Evolutionary conservation across 106 monocot species (phyloP).

Genomic region (Platanthera zijinensis): DNA sequence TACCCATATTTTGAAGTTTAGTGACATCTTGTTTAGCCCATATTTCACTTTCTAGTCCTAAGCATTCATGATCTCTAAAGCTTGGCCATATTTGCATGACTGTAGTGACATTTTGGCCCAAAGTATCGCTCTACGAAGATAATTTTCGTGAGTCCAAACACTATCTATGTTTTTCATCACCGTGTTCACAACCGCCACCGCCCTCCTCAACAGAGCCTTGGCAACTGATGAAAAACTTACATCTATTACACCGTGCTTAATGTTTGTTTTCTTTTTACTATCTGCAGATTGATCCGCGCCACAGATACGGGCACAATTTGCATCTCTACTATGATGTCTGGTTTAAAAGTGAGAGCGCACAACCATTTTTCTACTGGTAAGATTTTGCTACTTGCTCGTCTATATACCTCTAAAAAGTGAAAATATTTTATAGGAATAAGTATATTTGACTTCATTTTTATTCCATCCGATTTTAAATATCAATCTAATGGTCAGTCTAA

Average conservation of each 20-base stretch:
- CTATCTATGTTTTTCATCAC: too few relatives aligned
- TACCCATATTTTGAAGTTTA: too few relatives aligned
- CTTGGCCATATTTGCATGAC: too few relatives aligned
- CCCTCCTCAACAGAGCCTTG: too few relatives aligned
- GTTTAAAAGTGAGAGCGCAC: slow-evolving; percentile 45
- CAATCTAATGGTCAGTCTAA: background rate
- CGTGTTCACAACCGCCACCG: too few relatives aligned
- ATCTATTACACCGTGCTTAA: background rate
- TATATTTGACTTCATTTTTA: too few relatives aligned
- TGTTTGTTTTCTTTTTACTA: background rate
- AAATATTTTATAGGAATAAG: background rate
- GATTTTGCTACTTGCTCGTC: background rate
- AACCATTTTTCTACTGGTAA: slow-evolving; percentile 72
- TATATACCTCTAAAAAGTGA: background rate
- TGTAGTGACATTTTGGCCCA: too few relatives aligned
- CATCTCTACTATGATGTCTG: slow-evolving; percentile 64
- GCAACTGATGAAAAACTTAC: background rate
- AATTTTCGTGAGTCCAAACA: too few relatives aligned
- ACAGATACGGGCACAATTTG: slow-evolving; percentile 61
- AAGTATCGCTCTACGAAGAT: too few relatives aligned
- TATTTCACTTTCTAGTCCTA: too few relatives aligned
- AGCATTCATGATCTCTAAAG: too few relatives aligned
- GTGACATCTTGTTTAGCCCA: too few relatives aligned
- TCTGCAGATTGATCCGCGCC: slow-evolving; percentile 76
- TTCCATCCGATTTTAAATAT: background rate